Evolutionary conservation across 345 rosid genomes (phyloP).

Genomic region (Eucalyptus curtisii): DNA sequence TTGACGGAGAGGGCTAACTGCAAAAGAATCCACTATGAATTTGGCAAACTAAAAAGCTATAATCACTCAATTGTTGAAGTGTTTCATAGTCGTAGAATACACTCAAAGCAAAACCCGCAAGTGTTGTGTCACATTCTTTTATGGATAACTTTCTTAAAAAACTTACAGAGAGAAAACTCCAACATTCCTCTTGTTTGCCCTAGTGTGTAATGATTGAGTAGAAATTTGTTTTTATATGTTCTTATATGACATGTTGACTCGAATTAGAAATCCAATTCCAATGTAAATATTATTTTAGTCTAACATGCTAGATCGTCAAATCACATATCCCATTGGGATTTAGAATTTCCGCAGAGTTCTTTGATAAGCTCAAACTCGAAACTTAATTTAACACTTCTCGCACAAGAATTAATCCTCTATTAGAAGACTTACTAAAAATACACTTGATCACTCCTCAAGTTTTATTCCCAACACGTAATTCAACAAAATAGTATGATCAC

Average conservation of each 20-base stretch:
- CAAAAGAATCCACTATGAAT: not conserved
- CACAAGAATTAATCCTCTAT: not conserved
- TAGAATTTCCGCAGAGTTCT: not conserved
- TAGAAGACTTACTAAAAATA: not conserved
- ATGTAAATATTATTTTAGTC: not conserved
- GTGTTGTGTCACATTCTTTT: not conserved
- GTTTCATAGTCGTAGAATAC: not conserved
- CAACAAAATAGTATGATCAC: not conserved
- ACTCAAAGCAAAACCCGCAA: not conserved
- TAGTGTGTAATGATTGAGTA: not conserved
- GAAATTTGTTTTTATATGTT: not conserved
- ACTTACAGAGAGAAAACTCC: not conserved
- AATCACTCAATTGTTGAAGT: not conserved
- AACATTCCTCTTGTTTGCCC: not conserved
- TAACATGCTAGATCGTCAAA: not conserved
- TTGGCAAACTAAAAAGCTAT: not conserved
- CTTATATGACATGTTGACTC: not conserved
- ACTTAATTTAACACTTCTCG: not conserved
- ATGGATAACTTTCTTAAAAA: not conserved
- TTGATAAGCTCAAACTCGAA: not conserved
- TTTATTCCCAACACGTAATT: not conserved
- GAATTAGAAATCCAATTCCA: not conserved
- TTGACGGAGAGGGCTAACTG: fast-evolving
- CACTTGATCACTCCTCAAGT: not conserved
- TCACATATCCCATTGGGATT: not conserved